Conservation (phyloP, 2,329 filamentous ascomycete species). For the Biscogniauxia sp. region DNA sequence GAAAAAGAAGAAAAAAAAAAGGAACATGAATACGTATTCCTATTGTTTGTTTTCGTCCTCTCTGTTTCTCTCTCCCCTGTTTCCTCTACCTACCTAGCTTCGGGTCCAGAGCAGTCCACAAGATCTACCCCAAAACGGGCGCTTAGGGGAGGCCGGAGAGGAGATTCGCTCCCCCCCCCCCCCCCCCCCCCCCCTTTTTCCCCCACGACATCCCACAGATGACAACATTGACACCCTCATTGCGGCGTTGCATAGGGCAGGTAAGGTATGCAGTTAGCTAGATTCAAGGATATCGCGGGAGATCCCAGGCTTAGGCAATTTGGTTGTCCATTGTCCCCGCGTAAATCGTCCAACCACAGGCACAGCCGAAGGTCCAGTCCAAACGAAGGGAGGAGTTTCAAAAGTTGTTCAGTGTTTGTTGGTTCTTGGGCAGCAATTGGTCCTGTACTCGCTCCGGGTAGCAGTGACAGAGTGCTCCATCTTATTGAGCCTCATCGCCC, state of each 20-base stretch:
- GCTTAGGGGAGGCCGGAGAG: neutral
- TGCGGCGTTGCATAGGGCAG: neutral
- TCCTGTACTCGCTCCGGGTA: neutral
- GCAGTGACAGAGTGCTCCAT: neutral
- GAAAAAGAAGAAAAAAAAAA: too few relatives aligned
- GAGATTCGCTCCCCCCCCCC: too few relatives aligned
- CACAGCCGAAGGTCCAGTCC: neutral
- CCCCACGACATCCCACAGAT: neutral
- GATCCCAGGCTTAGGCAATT: neutral
- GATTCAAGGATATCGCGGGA: neutral
- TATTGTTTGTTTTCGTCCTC: neutral
- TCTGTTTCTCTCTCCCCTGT: neutral
- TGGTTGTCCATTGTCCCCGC: neutral
- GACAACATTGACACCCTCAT: neutral
- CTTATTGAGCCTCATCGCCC: neutral
- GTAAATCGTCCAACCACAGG: constrained; percentile 1
- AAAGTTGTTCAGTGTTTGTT: neutral
- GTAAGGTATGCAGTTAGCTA: neutral
- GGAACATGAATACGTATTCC: neutral
- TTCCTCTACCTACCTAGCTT: neutral
- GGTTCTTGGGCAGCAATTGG: neutral
- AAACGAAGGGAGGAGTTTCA: neutral
- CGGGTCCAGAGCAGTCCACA: neutral
- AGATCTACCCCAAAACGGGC: neutral
- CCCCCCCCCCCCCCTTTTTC: neutral